phyloP scores from a whole-genome alignment of 2,329 filamentous ascomycete species.

The Pyrenophora graminea region DNA sequence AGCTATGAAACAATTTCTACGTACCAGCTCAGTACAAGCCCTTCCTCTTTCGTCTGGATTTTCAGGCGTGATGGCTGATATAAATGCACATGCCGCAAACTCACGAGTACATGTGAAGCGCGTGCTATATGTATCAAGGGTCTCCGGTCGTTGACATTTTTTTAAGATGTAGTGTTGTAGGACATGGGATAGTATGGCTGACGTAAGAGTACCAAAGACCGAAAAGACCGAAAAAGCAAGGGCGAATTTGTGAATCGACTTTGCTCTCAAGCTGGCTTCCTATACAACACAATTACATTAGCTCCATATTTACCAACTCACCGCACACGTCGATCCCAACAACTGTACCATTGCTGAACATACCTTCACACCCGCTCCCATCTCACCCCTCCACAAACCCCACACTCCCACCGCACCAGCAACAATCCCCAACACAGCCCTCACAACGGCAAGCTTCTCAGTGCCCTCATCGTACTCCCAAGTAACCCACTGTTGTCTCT shows the following conservation, averaged over 20 bases:
- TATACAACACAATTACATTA: neutral
- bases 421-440: neutral
- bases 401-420: neutral
- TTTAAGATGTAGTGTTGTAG: neutral
- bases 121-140: neutral
- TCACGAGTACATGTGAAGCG: neutral
- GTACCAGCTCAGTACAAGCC: neutral
- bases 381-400: neutral
- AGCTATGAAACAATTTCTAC: neutral
- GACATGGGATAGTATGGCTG: neutral
- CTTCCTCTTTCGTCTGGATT: neutral
- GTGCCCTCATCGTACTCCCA: neutral
- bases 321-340: too few relatives aligned
- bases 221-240: neutral
- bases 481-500: conserved; percentile 1
- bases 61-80: neutral
- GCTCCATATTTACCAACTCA: too few relatives aligned
- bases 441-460: neutral
- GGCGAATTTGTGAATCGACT: neutral
- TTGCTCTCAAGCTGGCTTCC: neutral
- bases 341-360: neutral
- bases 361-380: neutral
- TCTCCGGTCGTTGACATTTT: neutral
- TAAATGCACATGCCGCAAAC: neutral
- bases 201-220: neutral